phyloP scores from a whole-genome alignment of 2,329 filamentous ascomycete genomes.

The Fusarium albidum region DNA sequence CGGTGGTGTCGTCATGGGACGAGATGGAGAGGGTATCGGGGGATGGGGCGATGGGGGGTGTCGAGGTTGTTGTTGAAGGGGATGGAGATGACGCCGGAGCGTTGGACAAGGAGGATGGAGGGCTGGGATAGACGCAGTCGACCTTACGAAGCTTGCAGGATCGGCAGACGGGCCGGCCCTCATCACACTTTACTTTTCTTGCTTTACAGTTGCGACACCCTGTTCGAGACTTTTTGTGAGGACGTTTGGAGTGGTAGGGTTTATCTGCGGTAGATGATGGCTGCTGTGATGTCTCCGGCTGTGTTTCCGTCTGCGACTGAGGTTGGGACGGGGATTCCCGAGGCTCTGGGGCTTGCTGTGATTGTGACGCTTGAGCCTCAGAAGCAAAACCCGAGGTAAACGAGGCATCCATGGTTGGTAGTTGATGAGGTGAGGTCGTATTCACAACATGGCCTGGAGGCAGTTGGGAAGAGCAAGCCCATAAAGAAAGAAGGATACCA shows the following conservation, averaged over 20 bases:
- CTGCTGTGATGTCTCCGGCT: conserved; percentile 14
- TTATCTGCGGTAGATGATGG: conserved; percentile 18
- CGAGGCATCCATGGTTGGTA: conserved; percentile 18
- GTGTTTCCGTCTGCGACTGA: conserved; percentile 20
- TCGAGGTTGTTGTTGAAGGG: not conserved
- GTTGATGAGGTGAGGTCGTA: not conserved
- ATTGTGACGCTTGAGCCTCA: conserved; percentile 3
- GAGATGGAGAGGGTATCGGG: conserved; percentile 16
- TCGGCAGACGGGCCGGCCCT: conserved; percentile 58
- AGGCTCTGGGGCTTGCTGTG: conserved; percentile 3
- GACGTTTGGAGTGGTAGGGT: conserved; percentile 55
- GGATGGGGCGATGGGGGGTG: conserved; percentile 4
- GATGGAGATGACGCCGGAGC: conserved; percentile 3
- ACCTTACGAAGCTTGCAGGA: conserved; percentile 58
- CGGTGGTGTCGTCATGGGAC: conserved; percentile 14
- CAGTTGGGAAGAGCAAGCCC: no score
- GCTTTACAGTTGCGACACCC: conserved; percentile 64
- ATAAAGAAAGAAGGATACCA: no score
- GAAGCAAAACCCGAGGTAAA: not conserved
- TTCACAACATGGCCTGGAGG: not conserved
- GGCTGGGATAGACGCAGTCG: conserved; percentile 55
- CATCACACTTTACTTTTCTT: conserved; percentile 56
- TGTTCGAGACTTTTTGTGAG: conserved; percentile 62
- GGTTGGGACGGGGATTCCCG: no score
- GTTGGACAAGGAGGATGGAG: conserved; percentile 14